Evolutionary conservation across 2,329 filamentous ascomycete species (phyloP).

Genomic region (Dactylellina sp.): DNA sequence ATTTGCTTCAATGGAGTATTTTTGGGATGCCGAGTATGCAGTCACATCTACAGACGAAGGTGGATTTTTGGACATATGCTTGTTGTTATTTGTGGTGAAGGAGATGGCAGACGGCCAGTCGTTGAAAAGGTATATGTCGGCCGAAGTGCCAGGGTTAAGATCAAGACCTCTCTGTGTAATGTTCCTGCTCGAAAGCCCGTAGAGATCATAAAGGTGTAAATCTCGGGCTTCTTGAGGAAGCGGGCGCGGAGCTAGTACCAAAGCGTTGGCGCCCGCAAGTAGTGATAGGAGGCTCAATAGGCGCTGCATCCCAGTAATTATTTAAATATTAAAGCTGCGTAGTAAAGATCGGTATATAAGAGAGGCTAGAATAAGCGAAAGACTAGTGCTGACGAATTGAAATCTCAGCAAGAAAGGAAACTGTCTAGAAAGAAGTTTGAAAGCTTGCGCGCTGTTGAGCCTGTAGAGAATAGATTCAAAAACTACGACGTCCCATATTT

Average conservation of each 20-base stretch:
- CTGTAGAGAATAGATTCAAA: no score
- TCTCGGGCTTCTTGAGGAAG: constrained; percentile 1
- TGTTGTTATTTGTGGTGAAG: constrained; percentile 6
- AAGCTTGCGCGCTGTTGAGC: no score
- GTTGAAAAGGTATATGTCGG: constrained; percentile 52
- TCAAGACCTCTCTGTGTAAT: constrained; percentile 22
- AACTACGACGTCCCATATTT: neutral
- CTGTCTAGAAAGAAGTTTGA: no score
- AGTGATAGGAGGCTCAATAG: constrained; percentile 9
- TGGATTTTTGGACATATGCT: constrained; percentile 34
- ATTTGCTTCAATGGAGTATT: constrained; percentile 39
- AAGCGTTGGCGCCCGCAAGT: constrained; percentile 9
- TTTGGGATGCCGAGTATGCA: constrained; percentile 14
- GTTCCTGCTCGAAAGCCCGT: constrained; percentile 7
- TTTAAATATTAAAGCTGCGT: no score
- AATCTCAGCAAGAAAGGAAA: no score
- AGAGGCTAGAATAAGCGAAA: neutral
- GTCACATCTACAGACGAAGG: constrained; percentile 11
- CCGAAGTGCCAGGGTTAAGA: constrained; percentile 51
- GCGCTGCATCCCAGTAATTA: constrained; percentile 15
- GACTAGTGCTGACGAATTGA: no score
- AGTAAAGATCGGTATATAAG: no score
- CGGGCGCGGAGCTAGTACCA: constrained; percentile 28
- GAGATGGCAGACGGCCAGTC: constrained; percentile 39
- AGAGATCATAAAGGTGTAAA: constrained; percentile 8